A percentile compares a stretch with the other conserved stretches of the same genome.
phyloP scores from a whole-genome alignment of 2,329 filamentous ascomycete species.

The Alternaria atra region DNA sequence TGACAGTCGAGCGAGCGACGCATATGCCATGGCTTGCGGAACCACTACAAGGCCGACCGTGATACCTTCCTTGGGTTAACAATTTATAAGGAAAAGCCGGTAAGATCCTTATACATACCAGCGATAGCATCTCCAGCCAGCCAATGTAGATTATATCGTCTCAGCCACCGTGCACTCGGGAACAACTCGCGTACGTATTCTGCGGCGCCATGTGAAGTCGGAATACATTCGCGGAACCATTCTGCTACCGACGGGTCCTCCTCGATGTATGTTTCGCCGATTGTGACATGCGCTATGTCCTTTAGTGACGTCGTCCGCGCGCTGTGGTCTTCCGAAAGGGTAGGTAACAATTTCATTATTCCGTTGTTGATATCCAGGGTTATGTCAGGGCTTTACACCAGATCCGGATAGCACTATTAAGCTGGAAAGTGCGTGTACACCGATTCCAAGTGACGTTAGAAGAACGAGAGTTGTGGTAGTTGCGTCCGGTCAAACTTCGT shows the following conservation, averaged over 20 bases:
- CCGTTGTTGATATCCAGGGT: not conserved
- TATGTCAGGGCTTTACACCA: not conserved
- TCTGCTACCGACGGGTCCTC: constrained; percentile 42
- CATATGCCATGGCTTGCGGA: constrained; percentile 95
- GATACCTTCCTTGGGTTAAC: constrained; percentile 46
- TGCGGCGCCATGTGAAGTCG: constrained; percentile 30
- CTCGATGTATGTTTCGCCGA: constrained; percentile 36
- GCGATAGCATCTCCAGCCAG: constrained; percentile 43
- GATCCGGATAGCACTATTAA: not conserved
- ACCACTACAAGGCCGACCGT: constrained; percentile 82
- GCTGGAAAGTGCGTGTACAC: not conserved
- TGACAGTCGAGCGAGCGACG: constrained; percentile 77
- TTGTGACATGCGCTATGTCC: constrained; percentile 30
- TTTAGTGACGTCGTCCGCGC: constrained; percentile 23
- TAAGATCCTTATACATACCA: constrained; percentile 22
- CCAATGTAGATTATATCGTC: constrained; percentile 45
- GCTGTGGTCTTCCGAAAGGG: constrained; percentile 22
- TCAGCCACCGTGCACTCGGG: constrained; percentile 38
- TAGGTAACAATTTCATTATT: constrained; percentile 24
- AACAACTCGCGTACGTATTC: constrained; percentile 41
- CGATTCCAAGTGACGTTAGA: not conserved
- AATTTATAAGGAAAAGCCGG: not conserved
- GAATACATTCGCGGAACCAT: constrained; percentile 36
- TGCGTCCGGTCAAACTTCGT: not conserved
- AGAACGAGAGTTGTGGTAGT: not conserved